phyloP scores from a whole-genome alignment of 225 moss, liverwort and hornwort species.

The Pseudoscleropodium purum region DNA sequence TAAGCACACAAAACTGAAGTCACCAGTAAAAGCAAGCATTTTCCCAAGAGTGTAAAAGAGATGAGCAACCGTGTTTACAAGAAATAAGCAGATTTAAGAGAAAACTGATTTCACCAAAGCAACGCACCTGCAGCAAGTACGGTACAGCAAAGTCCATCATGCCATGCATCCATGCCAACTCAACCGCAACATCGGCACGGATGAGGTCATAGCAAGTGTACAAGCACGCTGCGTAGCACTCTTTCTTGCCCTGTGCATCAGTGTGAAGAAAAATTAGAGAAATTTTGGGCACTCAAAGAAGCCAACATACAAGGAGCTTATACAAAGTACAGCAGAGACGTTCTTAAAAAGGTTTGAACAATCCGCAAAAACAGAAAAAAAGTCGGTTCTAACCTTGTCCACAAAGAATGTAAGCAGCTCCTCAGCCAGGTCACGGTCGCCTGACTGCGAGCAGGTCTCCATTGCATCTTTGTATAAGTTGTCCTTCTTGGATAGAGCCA shows the following conservation, averaged over 20 bases:
- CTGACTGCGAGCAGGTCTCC: constrained; percentile 96
- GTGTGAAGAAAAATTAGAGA: constrained; percentile 9
- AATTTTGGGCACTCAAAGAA: background rate
- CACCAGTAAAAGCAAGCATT: background rate
- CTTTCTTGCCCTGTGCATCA: constrained; percentile 76
- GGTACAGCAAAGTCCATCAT: constrained; percentile 92
- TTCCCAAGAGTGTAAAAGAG: background rate
- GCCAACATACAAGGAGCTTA: background rate
- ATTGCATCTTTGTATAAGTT: constrained; percentile 98
- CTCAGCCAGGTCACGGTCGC: constrained; percentile 92
- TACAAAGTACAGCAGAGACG: background rate
- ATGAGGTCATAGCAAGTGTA: constrained; percentile 99
- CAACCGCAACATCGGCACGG: constrained; percentile 93
- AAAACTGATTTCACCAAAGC: background rate
- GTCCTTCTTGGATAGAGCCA: constrained; percentile 96
- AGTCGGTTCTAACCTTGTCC: constrained; percentile 41
- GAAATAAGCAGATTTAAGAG: background rate
- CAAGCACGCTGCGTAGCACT: constrained; percentile 93
- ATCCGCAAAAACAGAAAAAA: background rate
- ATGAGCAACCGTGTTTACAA: background rate
- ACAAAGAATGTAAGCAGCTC: constrained; percentile 92
- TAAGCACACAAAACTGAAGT: background rate
- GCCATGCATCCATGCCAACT: constrained; percentile 96
- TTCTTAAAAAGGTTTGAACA: background rate
- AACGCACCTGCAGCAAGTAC: constrained; percentile 64